Conservation (phyloP, 2,329 filamentous ascomycete species). For the Talaromyces sp. region DNA sequence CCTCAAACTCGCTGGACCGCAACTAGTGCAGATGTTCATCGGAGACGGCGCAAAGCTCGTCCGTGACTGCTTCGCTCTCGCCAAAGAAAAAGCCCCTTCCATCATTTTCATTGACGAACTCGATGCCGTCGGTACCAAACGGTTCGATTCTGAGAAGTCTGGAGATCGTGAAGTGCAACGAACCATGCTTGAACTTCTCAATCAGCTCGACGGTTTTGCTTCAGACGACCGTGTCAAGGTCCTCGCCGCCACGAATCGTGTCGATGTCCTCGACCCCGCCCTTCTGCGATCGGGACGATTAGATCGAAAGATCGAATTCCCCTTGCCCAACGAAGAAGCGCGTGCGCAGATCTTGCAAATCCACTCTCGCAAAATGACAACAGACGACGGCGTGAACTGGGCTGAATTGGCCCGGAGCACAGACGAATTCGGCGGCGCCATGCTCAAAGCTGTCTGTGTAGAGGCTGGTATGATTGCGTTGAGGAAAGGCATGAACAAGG, state of each 20-base stretch:
- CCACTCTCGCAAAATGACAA: slow-evolving; percentile 97
- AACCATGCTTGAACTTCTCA: slow-evolving; percentile 97
- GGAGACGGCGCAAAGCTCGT: slow-evolving; percentile 97
- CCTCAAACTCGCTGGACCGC: slow-evolving; percentile 94
- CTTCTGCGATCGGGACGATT: slow-evolving; percentile 87
- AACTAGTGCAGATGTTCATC: slow-evolving; percentile 99
- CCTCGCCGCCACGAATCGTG: slow-evolving; percentile 87
- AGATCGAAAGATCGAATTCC: slow-evolving; percentile 97
- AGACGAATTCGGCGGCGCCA: slow-evolving; percentile 96
- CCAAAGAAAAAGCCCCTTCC: slow-evolving; percentile 96
- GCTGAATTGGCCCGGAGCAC: slow-evolving; percentile 91
- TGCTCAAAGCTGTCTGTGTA: slow-evolving; percentile 97
- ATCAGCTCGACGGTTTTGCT: slow-evolving; percentile 96
- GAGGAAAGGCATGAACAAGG: slow-evolving; percentile 90
- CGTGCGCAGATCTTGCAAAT: slow-evolving; percentile 96
- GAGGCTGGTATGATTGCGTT: slow-evolving; percentile 99
- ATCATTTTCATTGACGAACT: slow-evolving; percentile 99
- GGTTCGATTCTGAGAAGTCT: slow-evolving; percentile 97
- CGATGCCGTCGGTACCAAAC: slow-evolving; percentile 97
- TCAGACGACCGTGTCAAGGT: slow-evolving; percentile 97
- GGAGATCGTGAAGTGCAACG: slow-evolving; percentile 97
- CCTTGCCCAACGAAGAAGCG: slow-evolving; percentile 94
- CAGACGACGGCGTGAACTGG: slow-evolving; percentile 93
- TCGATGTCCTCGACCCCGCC: slow-evolving; percentile 90
- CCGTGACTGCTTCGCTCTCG: slow-evolving; percentile 92